Evolutionary conservation across 345 rosid species (phyloP).

Genomic region (Pistacia integerrima): DNA sequence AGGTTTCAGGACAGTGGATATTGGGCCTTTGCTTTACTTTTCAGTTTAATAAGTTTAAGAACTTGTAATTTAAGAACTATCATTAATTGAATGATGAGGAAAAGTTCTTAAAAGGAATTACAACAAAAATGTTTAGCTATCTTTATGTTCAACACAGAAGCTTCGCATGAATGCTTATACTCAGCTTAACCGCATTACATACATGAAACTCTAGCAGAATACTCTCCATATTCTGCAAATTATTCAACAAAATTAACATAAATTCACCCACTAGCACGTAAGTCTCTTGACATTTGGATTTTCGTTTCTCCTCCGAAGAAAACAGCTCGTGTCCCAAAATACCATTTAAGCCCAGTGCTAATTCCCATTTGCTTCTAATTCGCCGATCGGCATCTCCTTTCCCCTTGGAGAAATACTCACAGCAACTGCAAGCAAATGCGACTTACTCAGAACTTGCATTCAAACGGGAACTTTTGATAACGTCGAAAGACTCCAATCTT

Average conservation of each 20-base stretch:
- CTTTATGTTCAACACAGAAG: background rate
- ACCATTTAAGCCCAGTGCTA: too few species aligned
- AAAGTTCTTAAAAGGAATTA: too few species aligned
- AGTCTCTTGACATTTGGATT: background rate
- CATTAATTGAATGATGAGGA: too few species aligned
- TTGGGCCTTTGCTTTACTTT: too few species aligned
- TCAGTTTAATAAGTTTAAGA: too few species aligned
- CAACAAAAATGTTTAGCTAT: too few species aligned
- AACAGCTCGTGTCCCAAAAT: background rate
- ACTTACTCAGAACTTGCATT: background rate
- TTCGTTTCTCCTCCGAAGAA: background rate
- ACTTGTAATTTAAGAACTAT: too few species aligned
- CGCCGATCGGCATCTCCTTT: background rate
- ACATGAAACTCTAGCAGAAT: background rate
- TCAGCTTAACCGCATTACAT: background rate
- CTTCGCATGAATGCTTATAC: background rate
- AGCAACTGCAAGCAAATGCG: background rate
- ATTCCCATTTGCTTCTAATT: too few species aligned
- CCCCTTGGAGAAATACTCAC: background rate
- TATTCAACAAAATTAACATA: background rate
- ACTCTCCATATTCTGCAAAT: background rate
- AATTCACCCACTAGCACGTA: background rate
- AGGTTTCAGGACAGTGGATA: too few species aligned
- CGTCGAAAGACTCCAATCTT: background rate
- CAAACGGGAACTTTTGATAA: background rate